Conservation (phyloP, 2,329 filamentous ascomycete species). For the Fusarium oxysporum region DNA sequence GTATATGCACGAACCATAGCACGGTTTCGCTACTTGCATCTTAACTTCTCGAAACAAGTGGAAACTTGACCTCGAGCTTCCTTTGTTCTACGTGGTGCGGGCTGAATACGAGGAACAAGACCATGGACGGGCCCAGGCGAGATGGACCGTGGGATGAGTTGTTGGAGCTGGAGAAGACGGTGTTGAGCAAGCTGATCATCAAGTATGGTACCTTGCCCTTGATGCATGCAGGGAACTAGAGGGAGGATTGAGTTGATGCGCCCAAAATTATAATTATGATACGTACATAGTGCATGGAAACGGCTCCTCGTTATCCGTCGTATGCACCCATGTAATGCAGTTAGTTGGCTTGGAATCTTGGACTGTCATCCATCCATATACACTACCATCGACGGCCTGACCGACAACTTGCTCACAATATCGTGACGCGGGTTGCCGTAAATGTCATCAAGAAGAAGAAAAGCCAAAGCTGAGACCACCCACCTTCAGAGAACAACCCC, state of each 20-base stretch:
- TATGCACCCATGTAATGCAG: constrained; percentile 16
- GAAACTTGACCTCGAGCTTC: constrained; percentile 11
- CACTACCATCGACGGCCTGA: constrained; percentile 9
- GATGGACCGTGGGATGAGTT: constrained; percentile 10
- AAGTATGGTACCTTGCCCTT: neutral
- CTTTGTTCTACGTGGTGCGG: constrained; percentile 8
- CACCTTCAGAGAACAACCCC: constrained; percentile 10
- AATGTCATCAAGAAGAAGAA: constrained; percentile 13
- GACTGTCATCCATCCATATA: neutral
- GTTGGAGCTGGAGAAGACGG: constrained; percentile 11
- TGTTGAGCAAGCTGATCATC: constrained; percentile 3
- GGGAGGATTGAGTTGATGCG: neutral
- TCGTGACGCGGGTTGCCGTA: constrained; percentile 15
- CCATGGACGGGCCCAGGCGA: constrained; percentile 23
- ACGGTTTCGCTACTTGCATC: constrained; percentile 15
- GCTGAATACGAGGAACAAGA: constrained; percentile 13
- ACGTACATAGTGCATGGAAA: constrained; percentile 7
- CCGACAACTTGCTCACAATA: constrained; percentile 17
- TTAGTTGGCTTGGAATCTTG: constrained; percentile 9
- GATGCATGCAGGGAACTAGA: constrained; percentile 9
- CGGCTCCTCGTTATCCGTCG: constrained; percentile 27
- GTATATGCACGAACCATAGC: constrained; percentile 18
- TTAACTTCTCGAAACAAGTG: constrained; percentile 43
- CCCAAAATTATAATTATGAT: constrained; percentile 4
- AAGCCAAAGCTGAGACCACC: constrained; percentile 41